Evolutionary conservation across 2,329 filamentous ascomycete species (phyloP).

Genomic region (Botrytis cinerea): DNA sequence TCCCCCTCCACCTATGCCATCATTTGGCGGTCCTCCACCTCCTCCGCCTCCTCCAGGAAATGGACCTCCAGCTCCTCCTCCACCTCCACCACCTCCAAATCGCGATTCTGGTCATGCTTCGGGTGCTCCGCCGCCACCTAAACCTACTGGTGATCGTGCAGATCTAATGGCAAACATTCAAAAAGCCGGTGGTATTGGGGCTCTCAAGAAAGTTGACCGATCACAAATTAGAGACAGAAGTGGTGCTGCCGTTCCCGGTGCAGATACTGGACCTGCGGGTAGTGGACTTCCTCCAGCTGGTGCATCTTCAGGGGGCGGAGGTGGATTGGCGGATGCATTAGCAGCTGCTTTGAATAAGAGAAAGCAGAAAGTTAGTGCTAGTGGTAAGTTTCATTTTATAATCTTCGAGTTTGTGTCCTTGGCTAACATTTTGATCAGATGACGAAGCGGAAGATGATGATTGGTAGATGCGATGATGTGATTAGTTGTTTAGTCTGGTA

Average conservation of each 20-base stretch:
- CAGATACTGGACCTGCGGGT: slow-evolving; percentile 53
- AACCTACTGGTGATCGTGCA: slow-evolving; percentile 51
- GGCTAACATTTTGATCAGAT: slow-evolving; percentile 53
- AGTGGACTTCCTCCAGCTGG: slow-evolving; percentile 56
- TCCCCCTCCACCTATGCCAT: slow-evolving; percentile 46
- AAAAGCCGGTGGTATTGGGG: slow-evolving; percentile 63
- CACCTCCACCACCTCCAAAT: slow-evolving; percentile 56
- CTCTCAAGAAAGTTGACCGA: slow-evolving; percentile 75
- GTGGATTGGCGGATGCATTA: slow-evolving; percentile 78
- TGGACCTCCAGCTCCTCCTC: slow-evolving; percentile 52
- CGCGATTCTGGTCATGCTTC: slow-evolving; percentile 55
- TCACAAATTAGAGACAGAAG: slow-evolving; percentile 72
- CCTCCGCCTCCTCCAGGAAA: slow-evolving; percentile 40
- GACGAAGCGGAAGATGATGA: slow-evolving; percentile 78
- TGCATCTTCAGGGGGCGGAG: slow-evolving; percentile 55
- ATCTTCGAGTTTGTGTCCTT: slow-evolving; percentile 31
- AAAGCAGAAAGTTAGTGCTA: slow-evolving; percentile 92
- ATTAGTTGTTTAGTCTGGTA: slow-evolving; percentile 11
- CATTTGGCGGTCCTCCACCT: slow-evolving; percentile 39
- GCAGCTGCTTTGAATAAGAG: slow-evolving; percentile 76
- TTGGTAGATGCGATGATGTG: slow-evolving; percentile 51
- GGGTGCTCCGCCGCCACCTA: slow-evolving; percentile 51
- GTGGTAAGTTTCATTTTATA: slow-evolving; percentile 66
- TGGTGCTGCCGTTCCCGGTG: slow-evolving; percentile 59
- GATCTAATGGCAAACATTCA: slow-evolving; percentile 73